phyloP scores from a whole-genome alignment of 352 stramenopile species.

The Phytopythium helicoides region DNA sequence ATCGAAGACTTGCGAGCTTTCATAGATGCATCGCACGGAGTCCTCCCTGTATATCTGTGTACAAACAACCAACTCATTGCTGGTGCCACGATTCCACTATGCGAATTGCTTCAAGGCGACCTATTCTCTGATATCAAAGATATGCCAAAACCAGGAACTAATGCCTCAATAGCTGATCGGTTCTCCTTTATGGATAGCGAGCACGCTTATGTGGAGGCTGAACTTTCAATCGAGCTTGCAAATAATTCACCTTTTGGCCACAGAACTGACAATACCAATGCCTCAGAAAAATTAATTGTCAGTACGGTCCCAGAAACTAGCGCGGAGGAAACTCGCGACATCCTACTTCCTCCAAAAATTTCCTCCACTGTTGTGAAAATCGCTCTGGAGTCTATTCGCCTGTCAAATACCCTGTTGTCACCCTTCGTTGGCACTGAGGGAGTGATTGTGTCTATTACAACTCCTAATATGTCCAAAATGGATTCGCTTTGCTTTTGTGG shows the following conservation, averaged over 20 bases:
- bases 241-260: no score
- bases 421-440: not conserved
- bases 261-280: no score
- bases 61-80: slow-evolving; percentile 61
- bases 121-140: slow-evolving; percentile 7
- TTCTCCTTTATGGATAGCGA: slow-evolving; percentile 44
- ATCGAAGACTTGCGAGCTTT: slow-evolving; percentile 40
- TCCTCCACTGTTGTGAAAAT: not conserved
- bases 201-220: slow-evolving; percentile 24
- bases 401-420: not conserved
- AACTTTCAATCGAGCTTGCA: no score
- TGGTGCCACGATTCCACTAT: slow-evolving; percentile 53
- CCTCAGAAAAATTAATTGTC: no score
- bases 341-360: not conserved
- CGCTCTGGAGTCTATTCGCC: not conserved
- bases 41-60: slow-evolving; percentile 65
- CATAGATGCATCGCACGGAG: slow-evolving; percentile 24
- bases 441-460: not conserved
- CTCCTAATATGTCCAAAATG: not conserved
- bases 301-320: no score
- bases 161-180: slow-evolving; percentile 21
- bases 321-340: no score
- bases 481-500: slow-evolving; percentile 2
- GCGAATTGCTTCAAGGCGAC: slow-evolving; percentile 22
- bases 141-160: slow-evolving; percentile 2